Evolutionary conservation across 1,284 basidiomycete species (phyloP).

Genomic region (Tilletiaria anomala): DNA sequence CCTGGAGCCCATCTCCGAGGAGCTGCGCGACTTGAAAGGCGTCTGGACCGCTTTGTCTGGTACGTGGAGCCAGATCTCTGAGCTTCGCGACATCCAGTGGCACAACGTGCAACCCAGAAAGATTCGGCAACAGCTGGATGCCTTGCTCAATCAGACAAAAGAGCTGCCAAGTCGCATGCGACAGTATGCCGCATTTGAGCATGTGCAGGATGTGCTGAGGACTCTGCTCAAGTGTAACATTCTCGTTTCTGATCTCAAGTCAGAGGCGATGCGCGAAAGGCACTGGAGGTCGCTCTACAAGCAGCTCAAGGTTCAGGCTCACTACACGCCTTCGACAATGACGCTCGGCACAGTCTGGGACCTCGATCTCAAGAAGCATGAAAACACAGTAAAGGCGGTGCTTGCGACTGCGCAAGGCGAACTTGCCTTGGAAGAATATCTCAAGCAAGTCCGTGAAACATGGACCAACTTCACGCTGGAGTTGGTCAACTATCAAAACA

Average conservation of each 20-base stretch:
- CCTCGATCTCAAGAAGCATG: constrained; percentile 85
- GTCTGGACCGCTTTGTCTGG: constrained; percentile 98
- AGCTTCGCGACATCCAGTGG: constrained; percentile 79
- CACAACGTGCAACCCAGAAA: constrained; percentile 74
- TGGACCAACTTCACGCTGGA: constrained; percentile 95
- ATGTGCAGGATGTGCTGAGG: constrained; percentile 79
- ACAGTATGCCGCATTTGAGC: constrained; percentile 97
- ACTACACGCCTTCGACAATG: constrained; percentile 51
- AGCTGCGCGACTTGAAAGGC: constrained; percentile 85
- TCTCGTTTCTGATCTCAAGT: constrained; percentile 81
- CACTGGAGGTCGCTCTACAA: constrained; percentile 99
- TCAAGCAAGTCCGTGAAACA: constrained; percentile 63
- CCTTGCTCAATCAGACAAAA: constrained; percentile 71
- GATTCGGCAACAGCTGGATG: constrained; percentile 82
- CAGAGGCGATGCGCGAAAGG: constrained; percentile 88
- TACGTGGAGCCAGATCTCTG: constrained; percentile 83
- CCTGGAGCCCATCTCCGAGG: constrained; percentile 82
- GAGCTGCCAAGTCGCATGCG: constrained; percentile 99
- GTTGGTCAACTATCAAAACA: constrained; percentile 96
- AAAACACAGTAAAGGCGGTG: constrained; percentile 76
- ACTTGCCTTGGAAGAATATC: constrained; percentile 43
- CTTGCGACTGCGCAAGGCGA: constrained; percentile 97
- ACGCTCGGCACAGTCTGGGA: constrained; percentile 95
- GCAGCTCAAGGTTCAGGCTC: constrained; percentile 48
- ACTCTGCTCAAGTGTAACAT: constrained; percentile 76